These are phyloP conservation scores for Penicillium sp. DNA, from an alignment of 2,329 filamentous ascomycete species.

Conservation along the genomic window DNA sequence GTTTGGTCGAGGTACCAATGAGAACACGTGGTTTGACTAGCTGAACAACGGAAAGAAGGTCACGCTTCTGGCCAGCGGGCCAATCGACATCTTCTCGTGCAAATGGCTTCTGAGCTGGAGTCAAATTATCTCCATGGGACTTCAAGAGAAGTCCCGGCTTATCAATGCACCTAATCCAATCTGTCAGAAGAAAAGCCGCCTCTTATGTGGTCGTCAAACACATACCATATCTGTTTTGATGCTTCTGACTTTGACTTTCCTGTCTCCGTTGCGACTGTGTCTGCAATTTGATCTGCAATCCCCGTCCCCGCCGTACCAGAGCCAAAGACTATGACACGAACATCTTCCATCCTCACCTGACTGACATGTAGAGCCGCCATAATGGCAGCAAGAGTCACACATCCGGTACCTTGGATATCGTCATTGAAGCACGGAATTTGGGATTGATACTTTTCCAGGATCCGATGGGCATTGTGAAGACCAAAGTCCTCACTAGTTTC, in stretches of 20 bases:
- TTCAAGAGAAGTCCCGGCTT: conserved; percentile 76
- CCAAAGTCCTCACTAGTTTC: conserved; percentile 73
- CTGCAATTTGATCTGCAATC: conserved; percentile 82
- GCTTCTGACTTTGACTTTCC: conserved; percentile 74
- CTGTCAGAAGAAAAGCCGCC: neutral
- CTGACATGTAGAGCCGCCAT: conserved; percentile 75
- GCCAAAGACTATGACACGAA: conserved; percentile 77
- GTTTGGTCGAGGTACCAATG: conserved; percentile 81
- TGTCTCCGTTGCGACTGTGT: conserved; percentile 74
- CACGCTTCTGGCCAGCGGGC: conserved; percentile 57
- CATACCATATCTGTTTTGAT: conserved; percentile 74
- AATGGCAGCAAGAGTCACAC: conserved; percentile 82
- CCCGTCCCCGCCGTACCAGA: conserved; percentile 81
- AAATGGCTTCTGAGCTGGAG: conserved; percentile 69
- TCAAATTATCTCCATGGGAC: conserved; percentile 64
- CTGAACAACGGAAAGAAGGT: conserved; percentile 70
- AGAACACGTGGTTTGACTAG: conserved; percentile 78
- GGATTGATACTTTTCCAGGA: conserved; percentile 75
- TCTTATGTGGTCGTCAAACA: neutral
- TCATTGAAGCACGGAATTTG: conserved; percentile 87
- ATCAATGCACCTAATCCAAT: conserved; percentile 68
- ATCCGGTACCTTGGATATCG: conserved; percentile 87
- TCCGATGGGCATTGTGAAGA: conserved; percentile 71
- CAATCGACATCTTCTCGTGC: conserved; percentile 69
- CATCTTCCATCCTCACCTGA: conserved; percentile 67